Conservation (phyloP, 2,329 filamentous ascomycete genomes). For the Chaetomium globosum region DNA sequence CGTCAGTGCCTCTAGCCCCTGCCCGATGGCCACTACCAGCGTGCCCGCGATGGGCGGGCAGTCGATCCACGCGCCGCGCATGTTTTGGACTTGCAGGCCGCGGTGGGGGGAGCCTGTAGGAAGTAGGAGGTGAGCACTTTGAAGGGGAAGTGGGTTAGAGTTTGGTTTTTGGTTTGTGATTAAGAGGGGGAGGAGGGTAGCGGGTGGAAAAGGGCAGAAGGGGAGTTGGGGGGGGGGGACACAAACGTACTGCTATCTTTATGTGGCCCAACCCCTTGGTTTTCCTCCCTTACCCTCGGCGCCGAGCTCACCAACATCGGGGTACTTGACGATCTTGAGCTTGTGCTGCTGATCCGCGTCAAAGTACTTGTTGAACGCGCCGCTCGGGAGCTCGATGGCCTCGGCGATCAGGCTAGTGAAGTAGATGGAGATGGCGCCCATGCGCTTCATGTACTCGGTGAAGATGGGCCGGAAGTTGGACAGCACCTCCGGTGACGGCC, state of each 20-base stretch:
- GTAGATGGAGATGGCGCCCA: slow-evolving; percentile 70
- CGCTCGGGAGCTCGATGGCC: slow-evolving; percentile 69
- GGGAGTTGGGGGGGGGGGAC: background rate
- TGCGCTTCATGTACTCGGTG: slow-evolving; percentile 73
- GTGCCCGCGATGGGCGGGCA: slow-evolving; percentile 75
- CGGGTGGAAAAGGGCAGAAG: background rate
- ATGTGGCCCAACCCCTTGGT: slow-evolving; percentile 70
- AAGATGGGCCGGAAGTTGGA: slow-evolving; percentile 70
- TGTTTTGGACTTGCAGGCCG: slow-evolving; percentile 82
- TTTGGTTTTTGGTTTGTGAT: background rate
- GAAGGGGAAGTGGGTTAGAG: background rate
- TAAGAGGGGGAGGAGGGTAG: background rate
- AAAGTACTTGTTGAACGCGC: slow-evolving; percentile 79
- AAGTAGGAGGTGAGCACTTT: slow-evolving; percentile 76
- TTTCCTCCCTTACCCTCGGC: slow-evolving; percentile 43
- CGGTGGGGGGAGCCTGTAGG: slow-evolving; percentile 76
- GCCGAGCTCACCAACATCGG: slow-evolving; percentile 66
- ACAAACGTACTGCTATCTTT: slow-evolving; percentile 68
- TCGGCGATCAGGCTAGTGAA: slow-evolving; percentile 84
- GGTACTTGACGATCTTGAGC: slow-evolving; percentile 87
- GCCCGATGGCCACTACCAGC: slow-evolving; percentile 83
- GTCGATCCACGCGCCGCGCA: slow-evolving; percentile 77
- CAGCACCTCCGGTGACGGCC: slow-evolving; percentile 66
- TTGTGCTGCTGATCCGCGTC: slow-evolving; percentile 78
- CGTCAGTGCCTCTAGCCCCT: slow-evolving; percentile 83